A percentile compares a stretch with the other conserved stretches of the same genome.
Conservation (phyloP, 2,329 filamentous ascomycete genomes). For the Fusarium sp. region DNA sequence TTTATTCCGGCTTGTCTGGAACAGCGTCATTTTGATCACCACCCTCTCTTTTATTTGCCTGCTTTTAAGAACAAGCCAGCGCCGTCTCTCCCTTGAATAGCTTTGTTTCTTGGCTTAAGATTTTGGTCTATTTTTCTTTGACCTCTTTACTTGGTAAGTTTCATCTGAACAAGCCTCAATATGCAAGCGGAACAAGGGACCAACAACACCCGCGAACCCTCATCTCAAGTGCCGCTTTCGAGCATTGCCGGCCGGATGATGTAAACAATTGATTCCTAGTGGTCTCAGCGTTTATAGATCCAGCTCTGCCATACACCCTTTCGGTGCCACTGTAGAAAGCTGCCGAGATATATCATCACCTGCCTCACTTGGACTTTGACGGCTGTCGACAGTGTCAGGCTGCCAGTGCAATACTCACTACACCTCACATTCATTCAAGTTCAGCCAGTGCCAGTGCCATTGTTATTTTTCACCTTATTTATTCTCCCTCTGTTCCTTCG, state of each 20-base stretch:
- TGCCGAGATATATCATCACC: background rate
- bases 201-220: background rate
- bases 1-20: conserved; percentile 25
- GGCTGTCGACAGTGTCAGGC: conserved; percentile 9
- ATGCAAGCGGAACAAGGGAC: conserved; percentile 18
- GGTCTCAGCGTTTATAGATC: conserved; percentile 6
- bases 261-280: conserved; percentile 14
- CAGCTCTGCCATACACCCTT: background rate
- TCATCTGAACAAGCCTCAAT: conserved; percentile 10
- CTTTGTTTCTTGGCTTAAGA: background rate
- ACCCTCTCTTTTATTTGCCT: conserved; percentile 27
- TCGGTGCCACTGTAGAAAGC: background rate
- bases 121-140: conserved; percentile 1
- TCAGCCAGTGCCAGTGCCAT: background rate
- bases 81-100: conserved; percentile 22
- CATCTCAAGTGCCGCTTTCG: conserved; percentile 12
- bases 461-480: conserved; percentile 18
- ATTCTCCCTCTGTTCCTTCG: background rate
- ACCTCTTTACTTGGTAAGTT: conserved; percentile 32
- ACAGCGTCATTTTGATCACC: conserved; percentile 29
- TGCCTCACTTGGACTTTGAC: conserved; percentile 17
- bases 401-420: conserved; percentile 6
- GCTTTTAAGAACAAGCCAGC: background rate
- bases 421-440: conserved; percentile 10
- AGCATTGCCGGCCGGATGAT: conserved; percentile 1